These are phyloP conservation scores for Solanum dulcamara DNA, from an alignment of 257 asterid genomes.

Conservation along the genomic window DNA sequence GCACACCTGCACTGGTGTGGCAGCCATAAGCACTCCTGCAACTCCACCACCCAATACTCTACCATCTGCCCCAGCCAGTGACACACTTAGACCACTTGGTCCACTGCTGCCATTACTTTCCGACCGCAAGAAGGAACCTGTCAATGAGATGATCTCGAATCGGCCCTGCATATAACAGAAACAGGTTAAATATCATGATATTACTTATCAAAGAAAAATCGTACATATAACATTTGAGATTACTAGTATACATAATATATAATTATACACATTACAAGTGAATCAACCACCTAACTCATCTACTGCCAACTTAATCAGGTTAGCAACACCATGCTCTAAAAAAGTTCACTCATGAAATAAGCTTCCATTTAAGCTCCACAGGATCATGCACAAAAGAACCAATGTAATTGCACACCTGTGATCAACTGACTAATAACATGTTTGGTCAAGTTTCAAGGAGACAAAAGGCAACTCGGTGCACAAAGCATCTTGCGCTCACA, in stretches of 20 bases:
- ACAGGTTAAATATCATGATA: neutral
- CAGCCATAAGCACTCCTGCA: slow-evolving; percentile 76
- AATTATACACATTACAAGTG: neutral
- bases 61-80: slow-evolving; percentile 73
- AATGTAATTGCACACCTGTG: neutral
- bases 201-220: neutral
- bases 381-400: neutral
- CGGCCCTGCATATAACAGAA: slow-evolving; percentile 48
- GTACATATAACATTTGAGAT: neutral
- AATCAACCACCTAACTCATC: neutral
- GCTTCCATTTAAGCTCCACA: neutral
- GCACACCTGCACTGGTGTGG: slow-evolving; percentile 67
- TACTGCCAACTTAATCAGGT: neutral
- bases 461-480: neutral
- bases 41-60: slow-evolving; percentile 89
- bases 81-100: slow-evolving; percentile 51
- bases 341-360: neutral
- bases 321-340: neutral
- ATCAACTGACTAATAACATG: neutral
- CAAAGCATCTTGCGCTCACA: neutral
- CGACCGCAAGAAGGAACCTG: slow-evolving; percentile 57
- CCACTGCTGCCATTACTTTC: slow-evolving; percentile 49
- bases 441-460: neutral
- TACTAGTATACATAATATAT: neutral
- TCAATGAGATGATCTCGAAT: slow-evolving; percentile 66